Evolutionary conservation across 2,329 filamentous ascomycete species (phyloP).

Genomic region (Pseudogymnoascus sp.): DNA sequence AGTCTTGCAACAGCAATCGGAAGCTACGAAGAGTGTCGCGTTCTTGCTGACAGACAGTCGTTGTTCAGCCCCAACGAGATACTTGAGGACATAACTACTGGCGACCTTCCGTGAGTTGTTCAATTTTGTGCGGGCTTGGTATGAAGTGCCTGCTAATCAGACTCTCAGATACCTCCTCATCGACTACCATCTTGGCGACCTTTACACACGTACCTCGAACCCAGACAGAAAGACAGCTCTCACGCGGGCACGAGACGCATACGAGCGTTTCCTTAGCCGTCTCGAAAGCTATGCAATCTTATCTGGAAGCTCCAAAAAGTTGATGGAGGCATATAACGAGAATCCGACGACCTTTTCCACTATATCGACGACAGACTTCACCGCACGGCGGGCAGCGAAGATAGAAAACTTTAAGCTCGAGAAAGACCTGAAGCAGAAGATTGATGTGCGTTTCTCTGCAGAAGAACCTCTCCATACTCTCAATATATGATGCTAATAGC

Average conservation of each 20-base stretch:
- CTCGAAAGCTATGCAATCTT: slow-evolving; percentile 76
- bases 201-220: slow-evolving; percentile 60
- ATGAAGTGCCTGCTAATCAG: slow-evolving; percentile 19
- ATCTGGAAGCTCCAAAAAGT: slow-evolving; percentile 52
- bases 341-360: slow-evolving; percentile 66
- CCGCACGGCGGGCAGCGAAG: slow-evolving; percentile 70
- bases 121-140: background rate
- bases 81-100: slow-evolving; percentile 76
- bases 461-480: slow-evolving; percentile 29
- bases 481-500: slow-evolving; percentile 25
- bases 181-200: slow-evolving; percentile 71
- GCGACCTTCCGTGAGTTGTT: slow-evolving; percentile 62
- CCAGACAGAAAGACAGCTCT: slow-evolving; percentile 58
- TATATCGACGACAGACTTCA: slow-evolving; percentile 56
- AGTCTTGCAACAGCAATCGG: slow-evolving; percentile 60
- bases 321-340: slow-evolving; percentile 68
- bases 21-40: slow-evolving; percentile 66
- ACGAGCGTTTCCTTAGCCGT: slow-evolving; percentile 70
- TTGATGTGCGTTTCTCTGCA: slow-evolving; percentile 55
- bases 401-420: slow-evolving; percentile 80
- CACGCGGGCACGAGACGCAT: slow-evolving; percentile 56
- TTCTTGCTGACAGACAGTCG: slow-evolving; percentile 61
- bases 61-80: slow-evolving; percentile 89
- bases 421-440: slow-evolving; percentile 72
- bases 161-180: slow-evolving; percentile 61